Conservation (phyloP, 1,139 yeast genomes). For the Debaryomyces sp. region DNA sequence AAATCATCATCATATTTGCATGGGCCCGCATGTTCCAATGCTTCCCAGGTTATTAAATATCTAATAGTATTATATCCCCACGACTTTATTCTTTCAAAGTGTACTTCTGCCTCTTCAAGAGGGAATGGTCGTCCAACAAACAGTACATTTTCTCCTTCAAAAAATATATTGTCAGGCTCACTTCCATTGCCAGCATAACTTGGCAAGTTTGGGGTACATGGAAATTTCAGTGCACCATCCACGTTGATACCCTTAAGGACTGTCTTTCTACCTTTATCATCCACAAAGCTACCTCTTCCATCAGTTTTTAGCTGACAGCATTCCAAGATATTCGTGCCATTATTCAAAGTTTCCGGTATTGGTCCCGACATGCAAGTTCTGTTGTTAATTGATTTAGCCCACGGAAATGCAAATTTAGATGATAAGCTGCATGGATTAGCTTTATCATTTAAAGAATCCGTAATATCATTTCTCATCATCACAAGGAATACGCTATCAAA, state of each 20-base stretch:
- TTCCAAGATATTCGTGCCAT: constrained; percentile 21
- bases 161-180: constrained; percentile 51
- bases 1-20: constrained; percentile 79
- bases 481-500: background rate
- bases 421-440: constrained; percentile 32
- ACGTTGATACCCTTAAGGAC: constrained; percentile 80
- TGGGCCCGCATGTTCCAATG: constrained; percentile 88
- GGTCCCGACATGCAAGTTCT: constrained; percentile 15
- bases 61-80: constrained; percentile 85
- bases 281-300: constrained; percentile 60
- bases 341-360: constrained; percentile 3
- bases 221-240: constrained; percentile 77
- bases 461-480: background rate
- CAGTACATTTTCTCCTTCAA: constrained; percentile 70
- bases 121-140: constrained; percentile 86
- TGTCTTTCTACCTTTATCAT: constrained; percentile 59
- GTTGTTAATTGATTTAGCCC: constrained; percentile 33
- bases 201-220: constrained; percentile 57
- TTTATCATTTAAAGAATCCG: constrained; percentile 21
- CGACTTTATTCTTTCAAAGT: constrained; percentile 67
- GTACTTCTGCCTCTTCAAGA: constrained; percentile 68
- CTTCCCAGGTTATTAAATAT: constrained; percentile 88
- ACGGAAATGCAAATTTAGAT: constrained; percentile 28
- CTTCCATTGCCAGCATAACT: constrained; percentile 52
- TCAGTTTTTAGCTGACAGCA: constrained; percentile 38